Evolutionary conservation across 2,329 filamentous ascomycete genomes (phyloP).

Genomic region (Alternaria panax): DNA sequence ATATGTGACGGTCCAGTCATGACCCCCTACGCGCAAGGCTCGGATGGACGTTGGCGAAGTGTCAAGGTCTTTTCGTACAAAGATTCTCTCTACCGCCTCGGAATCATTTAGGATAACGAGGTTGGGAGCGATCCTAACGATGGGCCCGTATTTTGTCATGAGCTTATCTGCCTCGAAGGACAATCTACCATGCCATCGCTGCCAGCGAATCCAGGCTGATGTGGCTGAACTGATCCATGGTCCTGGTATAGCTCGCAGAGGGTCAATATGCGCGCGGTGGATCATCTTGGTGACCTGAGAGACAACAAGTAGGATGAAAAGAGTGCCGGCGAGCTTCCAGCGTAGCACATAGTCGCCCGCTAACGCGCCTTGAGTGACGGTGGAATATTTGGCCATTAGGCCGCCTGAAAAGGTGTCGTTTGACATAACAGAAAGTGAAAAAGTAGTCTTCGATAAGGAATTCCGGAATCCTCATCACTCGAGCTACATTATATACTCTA

Average conservation of each 20-base stretch:
- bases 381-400: not conserved
- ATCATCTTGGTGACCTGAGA: conserved; percentile 15
- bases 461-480: not conserved
- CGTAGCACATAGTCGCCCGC: not conserved
- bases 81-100: conserved; percentile 25
- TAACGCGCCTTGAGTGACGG: not conserved
- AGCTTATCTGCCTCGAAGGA: conserved; percentile 30
- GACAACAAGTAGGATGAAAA: not conserved
- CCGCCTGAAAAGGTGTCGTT: not conserved
- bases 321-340: not conserved
- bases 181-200: conserved; percentile 28
- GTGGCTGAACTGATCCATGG: conserved; percentile 29
- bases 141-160: conserved; percentile 25
- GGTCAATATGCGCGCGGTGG: conserved; percentile 20
- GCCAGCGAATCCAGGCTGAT: conserved; percentile 28
- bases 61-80: conserved; percentile 27
- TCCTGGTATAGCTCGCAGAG: conserved; percentile 23
- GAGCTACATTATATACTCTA: not conserved
- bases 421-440: not conserved
- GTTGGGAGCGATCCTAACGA: conserved; percentile 29
- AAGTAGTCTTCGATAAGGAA: not conserved
- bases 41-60: conserved; percentile 29
- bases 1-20: conserved; percentile 34
- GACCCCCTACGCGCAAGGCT: conserved; percentile 27
- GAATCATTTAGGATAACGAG: conserved; percentile 29